Conservation (phyloP, 495 filamentous ascomycete genomes). For the Xylaria curta region DNA sequence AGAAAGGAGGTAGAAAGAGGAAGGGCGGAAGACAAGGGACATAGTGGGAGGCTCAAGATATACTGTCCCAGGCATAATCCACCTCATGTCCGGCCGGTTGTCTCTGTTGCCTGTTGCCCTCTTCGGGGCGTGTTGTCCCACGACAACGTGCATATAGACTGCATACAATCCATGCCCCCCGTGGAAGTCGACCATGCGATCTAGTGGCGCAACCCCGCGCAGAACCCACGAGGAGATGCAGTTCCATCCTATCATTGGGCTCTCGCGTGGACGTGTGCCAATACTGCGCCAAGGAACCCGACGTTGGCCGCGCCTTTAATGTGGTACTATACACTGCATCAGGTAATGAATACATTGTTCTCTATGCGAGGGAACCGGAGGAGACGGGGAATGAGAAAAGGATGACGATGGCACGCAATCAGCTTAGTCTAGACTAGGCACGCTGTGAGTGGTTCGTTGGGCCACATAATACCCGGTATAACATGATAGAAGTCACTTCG, state of each 20-base stretch:
- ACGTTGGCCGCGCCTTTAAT: neutral
- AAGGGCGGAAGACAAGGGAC: constrained; percentile 12
- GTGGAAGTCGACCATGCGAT: neutral
- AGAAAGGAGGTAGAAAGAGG: constrained; percentile 19
- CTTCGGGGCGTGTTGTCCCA: constrained; percentile 24
- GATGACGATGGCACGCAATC: constrained; percentile 12
- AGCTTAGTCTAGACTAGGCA: constrained; percentile 8
- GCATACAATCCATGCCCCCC: constrained; percentile 15
- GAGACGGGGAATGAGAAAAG: neutral
- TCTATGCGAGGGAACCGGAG: neutral
- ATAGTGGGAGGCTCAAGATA: constrained; percentile 28
- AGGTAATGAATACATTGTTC: neutral
- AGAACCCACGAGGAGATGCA: constrained; percentile 19
- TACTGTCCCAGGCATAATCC: constrained; percentile 14
- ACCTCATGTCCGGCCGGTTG: constrained; percentile 6
- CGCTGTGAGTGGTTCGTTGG: constrained; percentile 10
- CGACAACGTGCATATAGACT: constrained; percentile 20
- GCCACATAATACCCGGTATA: neutral
- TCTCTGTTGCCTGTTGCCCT: neutral
- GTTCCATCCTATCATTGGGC: constrained; percentile 17
- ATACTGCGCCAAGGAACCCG: constrained; percentile 14
- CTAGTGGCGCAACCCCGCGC: constrained; percentile 24
- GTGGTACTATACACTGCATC: constrained; percentile 3
- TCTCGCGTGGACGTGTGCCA: constrained; percentile 20
- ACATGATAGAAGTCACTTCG: neutral